phyloP scores from a whole-genome alignment of 2,329 filamentous ascomycete genomes.

The Lasiodiplodia sp. region DNA sequence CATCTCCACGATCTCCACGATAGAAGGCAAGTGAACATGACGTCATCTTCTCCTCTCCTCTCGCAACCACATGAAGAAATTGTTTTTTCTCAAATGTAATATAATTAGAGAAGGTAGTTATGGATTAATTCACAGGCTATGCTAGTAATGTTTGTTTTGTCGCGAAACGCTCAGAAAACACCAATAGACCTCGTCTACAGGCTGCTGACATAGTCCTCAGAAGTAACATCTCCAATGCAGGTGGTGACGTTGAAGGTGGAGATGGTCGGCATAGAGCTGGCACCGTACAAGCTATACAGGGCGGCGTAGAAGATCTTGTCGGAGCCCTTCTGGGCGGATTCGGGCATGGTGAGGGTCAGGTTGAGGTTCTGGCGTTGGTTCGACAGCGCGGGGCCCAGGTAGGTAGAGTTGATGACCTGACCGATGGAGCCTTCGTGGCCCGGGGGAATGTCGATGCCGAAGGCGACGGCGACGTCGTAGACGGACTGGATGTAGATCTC shows the following conservation, averaged over 20 bases:
- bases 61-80: too few species aligned
- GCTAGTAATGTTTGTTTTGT: too few species aligned
- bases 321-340: slow-evolving; percentile 30
- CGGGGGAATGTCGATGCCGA: slow-evolving; percentile 45
- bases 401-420: slow-evolving; percentile 39
- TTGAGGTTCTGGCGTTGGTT: slow-evolving; percentile 40
- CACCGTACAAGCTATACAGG: slow-evolving; percentile 41
- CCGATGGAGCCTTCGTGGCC: slow-evolving; percentile 45
- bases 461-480: slow-evolving; percentile 55
- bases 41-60: too few species aligned
- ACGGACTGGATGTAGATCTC: slow-evolving; percentile 56
- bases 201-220: slow-evolving; percentile 18
- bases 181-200: background rate
- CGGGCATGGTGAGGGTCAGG: slow-evolving; percentile 34
- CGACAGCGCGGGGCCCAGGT: slow-evolving; percentile 47
- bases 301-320: slow-evolving; percentile 35
- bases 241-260: slow-evolving; percentile 27
- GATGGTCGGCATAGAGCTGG: slow-evolving; percentile 30
- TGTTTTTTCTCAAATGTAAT: too few species aligned
- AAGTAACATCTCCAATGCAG: slow-evolving; percentile 7
- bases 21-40: too few species aligned
- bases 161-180: too few species aligned
- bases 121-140: too few species aligned
- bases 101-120: too few species aligned
- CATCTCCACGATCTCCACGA: too few species aligned